Evolutionary conservation across 352 stramenopile genomes (phyloP).

Genomic region (Phytophthora sojae): DNA sequence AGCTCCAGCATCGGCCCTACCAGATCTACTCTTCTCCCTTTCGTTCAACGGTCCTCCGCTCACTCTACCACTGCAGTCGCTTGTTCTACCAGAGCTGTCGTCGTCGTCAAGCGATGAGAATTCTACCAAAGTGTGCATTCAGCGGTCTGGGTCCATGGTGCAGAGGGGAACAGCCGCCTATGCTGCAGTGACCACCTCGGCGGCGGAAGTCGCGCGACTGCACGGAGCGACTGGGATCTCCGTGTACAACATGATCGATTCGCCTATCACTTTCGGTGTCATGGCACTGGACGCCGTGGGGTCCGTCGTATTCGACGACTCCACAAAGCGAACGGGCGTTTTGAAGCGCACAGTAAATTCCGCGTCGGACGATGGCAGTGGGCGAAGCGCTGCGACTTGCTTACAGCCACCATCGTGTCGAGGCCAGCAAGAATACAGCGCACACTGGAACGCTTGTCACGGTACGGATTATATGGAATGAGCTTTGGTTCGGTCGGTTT

Average conservation of each 20-base stretch:
- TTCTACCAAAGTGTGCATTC: conserved; percentile 54
- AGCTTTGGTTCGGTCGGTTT: neutral
- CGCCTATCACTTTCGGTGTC: conserved; percentile 63
- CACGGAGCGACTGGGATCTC: conserved; percentile 54
- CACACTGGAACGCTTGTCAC: conserved; percentile 57
- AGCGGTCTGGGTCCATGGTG: conserved; percentile 60
- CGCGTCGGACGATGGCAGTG: neutral
- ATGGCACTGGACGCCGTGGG: conserved; percentile 63
- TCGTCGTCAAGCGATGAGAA: conserved; percentile 11
- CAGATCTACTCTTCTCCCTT: conserved; percentile 58
- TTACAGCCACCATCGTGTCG: conserved; percentile 31
- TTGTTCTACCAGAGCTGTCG: conserved; percentile 51
- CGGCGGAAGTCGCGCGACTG: conserved; percentile 46
- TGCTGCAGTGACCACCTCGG: conserved; percentile 46
- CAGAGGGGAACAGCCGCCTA: conserved; percentile 64
- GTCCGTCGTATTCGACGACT: conserved; percentile 53
- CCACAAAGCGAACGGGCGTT: conserved; percentile 46
- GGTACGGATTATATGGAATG: conserved; percentile 29
- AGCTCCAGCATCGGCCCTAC: conserved; percentile 24
- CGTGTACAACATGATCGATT: conserved; percentile 79
- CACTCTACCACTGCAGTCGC: conserved; percentile 49
- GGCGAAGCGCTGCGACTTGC: neutral
- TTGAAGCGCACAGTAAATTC: neutral
- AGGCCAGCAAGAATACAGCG: conserved; percentile 51
- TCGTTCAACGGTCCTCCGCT: conserved; percentile 41